Evolutionary conservation across 2,329 filamentous ascomycete species (phyloP), one percentile per base, ranked within the genome.

Genomic region (Cytospora schulzeri): DNA sequence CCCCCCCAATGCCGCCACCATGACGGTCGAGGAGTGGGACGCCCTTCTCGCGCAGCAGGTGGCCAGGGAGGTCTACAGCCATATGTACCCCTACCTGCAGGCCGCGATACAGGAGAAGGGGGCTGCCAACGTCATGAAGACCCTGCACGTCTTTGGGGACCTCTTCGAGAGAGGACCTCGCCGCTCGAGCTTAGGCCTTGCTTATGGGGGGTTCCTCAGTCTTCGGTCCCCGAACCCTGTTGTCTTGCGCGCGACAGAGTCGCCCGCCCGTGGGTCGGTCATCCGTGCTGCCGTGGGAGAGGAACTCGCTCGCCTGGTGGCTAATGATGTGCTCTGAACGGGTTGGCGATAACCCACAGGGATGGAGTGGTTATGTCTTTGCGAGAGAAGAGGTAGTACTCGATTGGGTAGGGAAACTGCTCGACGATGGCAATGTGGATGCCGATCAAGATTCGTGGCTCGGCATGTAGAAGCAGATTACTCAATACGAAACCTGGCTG

Each of bases 1-100:
- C 0, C n/a, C 1, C 1, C 1, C 1, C 17, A 9, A 3, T 3
- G 7, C 4, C 3, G 4, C 9, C 24, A 1, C 8, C 17, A 54
- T 54, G 12, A 48, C 17, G 3, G 14, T 54, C 3, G 24, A 24
- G 1, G 6, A 1, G 17, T 60, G 33, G 26, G 58, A 60, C 35
- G 19, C 7, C 3, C 7, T 48, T n/a, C 19, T 48, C 8, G 59
- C 35, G 26, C 19, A 15, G 19, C 12, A 26, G 1, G 2, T 55
- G 3, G 59, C 59, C 1, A 15, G 2, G 5, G n/a, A 28, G 15
- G n/a, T 55, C 15, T 55, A 61, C 19, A 0, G 11, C n/a, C n/a
- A 7, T 12, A 17, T 48, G 1, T 55, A 9, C n/a, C 29, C 51
- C 1, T 61, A 48, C 8, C 19, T 61, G 1, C 51, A 41, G 2